These are phyloP conservation scores for Diplodia corticola DNA, from an alignment of 2,329 filamentous ascomycete species.

Conservation along the genomic window DNA sequence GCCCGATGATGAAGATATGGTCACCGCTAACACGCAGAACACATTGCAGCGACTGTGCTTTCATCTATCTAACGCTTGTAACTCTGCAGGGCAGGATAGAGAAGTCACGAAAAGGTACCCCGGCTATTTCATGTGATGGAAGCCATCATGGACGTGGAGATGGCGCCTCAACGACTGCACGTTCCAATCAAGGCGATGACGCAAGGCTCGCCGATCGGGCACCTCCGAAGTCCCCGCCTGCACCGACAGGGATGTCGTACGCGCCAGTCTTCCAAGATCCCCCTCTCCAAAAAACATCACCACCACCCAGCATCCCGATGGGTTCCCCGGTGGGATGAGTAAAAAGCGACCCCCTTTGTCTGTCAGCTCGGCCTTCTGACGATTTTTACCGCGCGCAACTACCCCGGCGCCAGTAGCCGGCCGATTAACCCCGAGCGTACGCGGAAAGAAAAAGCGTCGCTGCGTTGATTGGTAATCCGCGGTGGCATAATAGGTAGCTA, in stretches of 20 bases:
- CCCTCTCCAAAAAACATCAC: not conserved
- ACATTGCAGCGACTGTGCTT: not conserved
- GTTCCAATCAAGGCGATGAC: not conserved
- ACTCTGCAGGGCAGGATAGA: no score
- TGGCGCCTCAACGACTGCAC: not conserved
- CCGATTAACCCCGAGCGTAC: not conserved
- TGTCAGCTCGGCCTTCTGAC: not conserved
- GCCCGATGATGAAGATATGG: not conserved
- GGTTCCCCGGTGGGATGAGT: not conserved
- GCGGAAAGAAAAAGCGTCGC: not conserved
- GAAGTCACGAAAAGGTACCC: not conserved
- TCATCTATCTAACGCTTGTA: no score
- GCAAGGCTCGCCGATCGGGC: not conserved
- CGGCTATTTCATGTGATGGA: not conserved
- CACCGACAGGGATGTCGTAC: not conserved
- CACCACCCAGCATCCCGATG: not conserved
- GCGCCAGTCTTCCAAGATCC: not conserved
- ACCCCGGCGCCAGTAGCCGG: not conserved
- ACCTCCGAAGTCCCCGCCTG: not conserved
- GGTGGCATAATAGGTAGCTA: not conserved
- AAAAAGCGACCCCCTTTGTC: not conserved
- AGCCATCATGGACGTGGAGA: not conserved
- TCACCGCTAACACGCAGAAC: not conserved
- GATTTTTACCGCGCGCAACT: not conserved
- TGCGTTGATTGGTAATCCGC: slow-evolving; percentile 18